A percentile compares a stretch with the other conserved stretches of the same genome.
Conservation (phyloP, 2,329 filamentous ascomycete genomes). For the Arthrinium puccinioides region DNA sequence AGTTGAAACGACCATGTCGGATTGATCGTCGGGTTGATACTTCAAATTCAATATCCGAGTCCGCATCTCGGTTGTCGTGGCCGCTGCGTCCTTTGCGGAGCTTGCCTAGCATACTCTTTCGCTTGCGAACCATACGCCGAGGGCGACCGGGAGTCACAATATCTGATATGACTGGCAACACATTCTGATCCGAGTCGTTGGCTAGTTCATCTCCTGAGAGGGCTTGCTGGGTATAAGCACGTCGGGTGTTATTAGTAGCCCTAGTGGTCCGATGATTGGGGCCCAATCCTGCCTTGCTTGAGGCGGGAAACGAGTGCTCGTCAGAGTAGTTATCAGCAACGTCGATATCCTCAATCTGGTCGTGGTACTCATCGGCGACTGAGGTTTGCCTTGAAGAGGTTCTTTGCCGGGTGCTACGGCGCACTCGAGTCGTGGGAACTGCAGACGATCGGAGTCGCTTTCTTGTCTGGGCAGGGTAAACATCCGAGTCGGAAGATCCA, state of each 20-base stretch:
- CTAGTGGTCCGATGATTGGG: constrained; percentile 2
- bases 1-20: constrained; percentile 34
- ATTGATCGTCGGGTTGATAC: constrained; percentile 37
- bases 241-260: background rate
- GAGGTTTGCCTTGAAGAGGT: constrained; percentile 5
- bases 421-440: background rate
- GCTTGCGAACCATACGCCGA: constrained; percentile 15
- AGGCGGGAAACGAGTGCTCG: background rate
- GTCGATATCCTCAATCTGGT: background rate
- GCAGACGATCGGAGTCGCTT: no score
- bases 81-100: constrained; percentile 11
- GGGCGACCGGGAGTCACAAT: constrained; percentile 11
- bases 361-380: background rate
- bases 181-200: constrained; percentile 12
- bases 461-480: no score
- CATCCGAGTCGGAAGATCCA: background rate
- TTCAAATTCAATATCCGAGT: constrained; percentile 48
- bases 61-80: constrained; percentile 15
- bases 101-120: constrained; percentile 7
- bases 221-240: constrained; percentile 4
- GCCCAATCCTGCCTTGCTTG: background rate
- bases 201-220: constrained; percentile 24
- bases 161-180: constrained; percentile 19
- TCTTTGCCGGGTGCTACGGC: constrained; percentile 5
- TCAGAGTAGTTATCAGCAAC: background rate